Conservation (phyloP, 305 asterid genomes). For the Coffea humblotiana region DNA sequence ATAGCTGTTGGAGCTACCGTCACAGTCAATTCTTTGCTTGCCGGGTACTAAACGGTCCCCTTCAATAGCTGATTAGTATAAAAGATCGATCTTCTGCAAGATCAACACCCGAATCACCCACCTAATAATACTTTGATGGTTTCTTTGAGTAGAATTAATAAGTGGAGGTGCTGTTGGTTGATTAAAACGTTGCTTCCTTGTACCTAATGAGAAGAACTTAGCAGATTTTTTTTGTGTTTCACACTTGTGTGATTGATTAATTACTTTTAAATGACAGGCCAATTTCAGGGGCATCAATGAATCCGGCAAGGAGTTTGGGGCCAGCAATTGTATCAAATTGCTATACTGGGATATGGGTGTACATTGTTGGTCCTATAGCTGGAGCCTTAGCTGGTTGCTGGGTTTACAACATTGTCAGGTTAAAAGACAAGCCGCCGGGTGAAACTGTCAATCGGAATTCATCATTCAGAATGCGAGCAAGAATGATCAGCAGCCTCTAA, state of each 20-base stretch:
- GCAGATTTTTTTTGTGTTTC: not conserved
- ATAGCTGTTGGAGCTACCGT: conserved; percentile 74
- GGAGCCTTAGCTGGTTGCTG: conserved; percentile 37
- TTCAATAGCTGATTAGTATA: not conserved
- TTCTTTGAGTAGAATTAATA: not conserved
- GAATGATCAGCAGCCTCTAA: not conserved
- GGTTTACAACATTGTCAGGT: conserved; percentile 25
- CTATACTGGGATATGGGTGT: conserved; percentile 30
- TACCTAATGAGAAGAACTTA: not conserved
- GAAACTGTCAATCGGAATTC: not conserved
- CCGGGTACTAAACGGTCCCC: conserved; percentile 47
- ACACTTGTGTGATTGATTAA: no score
- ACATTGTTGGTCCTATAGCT: conserved; percentile 29
- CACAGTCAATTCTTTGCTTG: conserved; percentile 66
- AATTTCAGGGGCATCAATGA: conserved; percentile 37
- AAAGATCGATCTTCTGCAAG: not conserved
- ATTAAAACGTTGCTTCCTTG: not conserved
- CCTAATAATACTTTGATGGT: not conserved
- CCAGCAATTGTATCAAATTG: conserved; percentile 32
- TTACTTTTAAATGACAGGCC: conserved; percentile 17
- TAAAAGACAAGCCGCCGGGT: conserved; percentile 2
- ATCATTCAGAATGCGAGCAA: not conserved
- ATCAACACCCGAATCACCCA: no score
- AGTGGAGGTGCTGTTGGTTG: no score
- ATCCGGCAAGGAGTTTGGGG: conserved; percentile 41